Conservation (phyloP, 73 alveolate species). For the Durusdinium trenchii region DNA sequence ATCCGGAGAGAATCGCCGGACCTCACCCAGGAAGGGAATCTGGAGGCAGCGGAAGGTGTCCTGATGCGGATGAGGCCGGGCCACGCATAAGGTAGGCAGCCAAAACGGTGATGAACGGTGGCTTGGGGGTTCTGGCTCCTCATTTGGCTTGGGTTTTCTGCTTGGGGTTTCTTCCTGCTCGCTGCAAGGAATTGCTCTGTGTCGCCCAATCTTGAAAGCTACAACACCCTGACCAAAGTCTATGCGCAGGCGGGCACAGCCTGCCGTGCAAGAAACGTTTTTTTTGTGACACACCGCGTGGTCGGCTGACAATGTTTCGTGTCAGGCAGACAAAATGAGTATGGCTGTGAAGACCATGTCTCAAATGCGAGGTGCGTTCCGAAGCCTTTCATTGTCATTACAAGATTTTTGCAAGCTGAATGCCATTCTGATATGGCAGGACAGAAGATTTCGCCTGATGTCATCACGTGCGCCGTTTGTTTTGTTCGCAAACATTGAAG, state of each 20-base stretch:
- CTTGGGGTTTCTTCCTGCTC: not conserved
- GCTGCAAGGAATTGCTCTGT: constrained; percentile 33
- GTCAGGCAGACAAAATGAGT: constrained; percentile 54
- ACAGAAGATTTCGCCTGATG: constrained; percentile 26
- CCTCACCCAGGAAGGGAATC: constrained; percentile 12
- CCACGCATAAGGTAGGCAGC: too few relatives aligned
- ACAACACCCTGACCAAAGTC: constrained; percentile 43
- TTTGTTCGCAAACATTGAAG: not conserved
- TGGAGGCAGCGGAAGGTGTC: constrained; percentile 47
- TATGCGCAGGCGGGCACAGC: constrained; percentile 35
- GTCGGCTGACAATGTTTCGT: not conserved
- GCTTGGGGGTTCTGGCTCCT: not conserved
- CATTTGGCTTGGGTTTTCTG: not conserved
- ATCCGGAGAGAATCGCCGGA: not conserved
- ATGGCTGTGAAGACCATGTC: constrained; percentile 67
- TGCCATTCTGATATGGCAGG: not conserved
- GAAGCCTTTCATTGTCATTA: not conserved
- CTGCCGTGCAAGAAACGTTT: not conserved
- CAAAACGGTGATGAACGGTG: too few relatives aligned
- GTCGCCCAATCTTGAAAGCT: constrained; percentile 46
- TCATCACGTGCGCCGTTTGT: constrained; percentile 56
- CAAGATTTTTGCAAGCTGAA: not conserved
- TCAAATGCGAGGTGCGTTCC: constrained; percentile 17
- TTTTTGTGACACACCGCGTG: not conserved
- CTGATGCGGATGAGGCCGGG: constrained; percentile 35